A percentile compares a stretch with the other conserved stretches of the same genome.
Evolutionary conservation across 106 monocot genomes (phyloP).

Genomic region (Platanthera guangdongensis): DNA sequence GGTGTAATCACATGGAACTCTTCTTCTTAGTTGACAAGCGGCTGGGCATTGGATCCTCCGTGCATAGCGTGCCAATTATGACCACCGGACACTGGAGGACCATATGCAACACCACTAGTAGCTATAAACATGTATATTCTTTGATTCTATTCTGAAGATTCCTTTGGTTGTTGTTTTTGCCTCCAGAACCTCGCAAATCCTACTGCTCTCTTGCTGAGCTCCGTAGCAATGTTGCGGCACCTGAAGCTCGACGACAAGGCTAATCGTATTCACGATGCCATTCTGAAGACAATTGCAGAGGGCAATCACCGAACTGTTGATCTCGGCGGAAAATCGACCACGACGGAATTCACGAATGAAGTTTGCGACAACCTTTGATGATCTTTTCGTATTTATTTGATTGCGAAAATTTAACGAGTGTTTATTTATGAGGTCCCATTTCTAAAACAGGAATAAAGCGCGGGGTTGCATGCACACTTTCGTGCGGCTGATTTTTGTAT

Average conservation of each 20-base stretch:
- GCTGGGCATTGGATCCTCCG: background rate
- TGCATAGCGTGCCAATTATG: too few species aligned
- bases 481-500: background rate
- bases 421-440: background rate
- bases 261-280: slow-evolving; percentile 59
- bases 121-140: too few species aligned
- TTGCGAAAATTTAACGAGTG: too few species aligned
- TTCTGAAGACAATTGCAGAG: slow-evolving; percentile 68
- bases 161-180: background rate
- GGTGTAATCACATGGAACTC: slow-evolving; percentile 13
- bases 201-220: slow-evolving; percentile 68
- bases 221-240: slow-evolving; percentile 81
- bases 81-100: too few species aligned
- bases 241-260: slow-evolving; percentile 64
- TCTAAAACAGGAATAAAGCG: background rate
- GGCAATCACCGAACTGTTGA: slow-evolving; percentile 74
- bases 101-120: too few species aligned
- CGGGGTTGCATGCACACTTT: background rate
- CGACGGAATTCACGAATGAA: slow-evolving; percentile 54
- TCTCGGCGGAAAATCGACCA: slow-evolving; percentile 56
- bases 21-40: background rate
- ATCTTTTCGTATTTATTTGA: background rate
- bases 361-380: slow-evolving; percentile 39
- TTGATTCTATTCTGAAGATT: too few species aligned
- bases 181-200: slow-evolving; percentile 83